Percentiles rank a stretch among this genome's conserved stretches.
phyloP scores from a whole-genome alignment of 106 monocot species.

The Allium cepa region DNA sequence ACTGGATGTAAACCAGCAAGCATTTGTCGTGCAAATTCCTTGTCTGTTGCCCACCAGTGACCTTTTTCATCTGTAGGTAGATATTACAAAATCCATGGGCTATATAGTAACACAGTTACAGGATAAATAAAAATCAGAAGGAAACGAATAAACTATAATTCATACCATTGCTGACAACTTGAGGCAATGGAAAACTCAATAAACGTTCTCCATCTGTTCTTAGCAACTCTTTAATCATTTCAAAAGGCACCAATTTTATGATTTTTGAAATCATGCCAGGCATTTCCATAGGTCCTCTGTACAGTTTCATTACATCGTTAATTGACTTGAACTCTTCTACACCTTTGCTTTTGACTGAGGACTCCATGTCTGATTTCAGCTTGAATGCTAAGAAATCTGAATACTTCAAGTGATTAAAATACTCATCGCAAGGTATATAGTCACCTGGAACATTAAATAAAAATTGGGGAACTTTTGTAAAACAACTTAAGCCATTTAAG shows the following conservation, averaged over 20 bases:
- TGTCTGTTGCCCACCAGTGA: slow-evolving; percentile 49
- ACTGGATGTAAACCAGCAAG: slow-evolving; percentile 59
- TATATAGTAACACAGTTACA: not conserved
- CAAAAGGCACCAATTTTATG: slow-evolving; percentile 7
- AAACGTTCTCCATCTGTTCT: not conserved
- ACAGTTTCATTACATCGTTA: slow-evolving; percentile 1
- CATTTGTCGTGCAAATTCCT: slow-evolving; percentile 63
- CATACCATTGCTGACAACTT: slow-evolving; percentile 9
- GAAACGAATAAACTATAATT: too few relatives aligned
- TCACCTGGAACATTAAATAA: slow-evolving; percentile 23
- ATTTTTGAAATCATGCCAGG: slow-evolving; percentile 5
- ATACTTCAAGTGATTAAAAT: slow-evolving; percentile 75
- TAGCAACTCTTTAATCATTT: slow-evolving; percentile 1
- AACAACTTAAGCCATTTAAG: not conserved
- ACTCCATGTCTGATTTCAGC: slow-evolving; percentile 31
- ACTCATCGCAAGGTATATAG: slow-evolving; percentile 79
- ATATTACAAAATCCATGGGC: too few relatives aligned
- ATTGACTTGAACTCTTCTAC: slow-evolving; percentile 6
- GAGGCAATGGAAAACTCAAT: slow-evolving; percentile 19
- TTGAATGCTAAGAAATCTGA: slow-evolving; percentile 66
- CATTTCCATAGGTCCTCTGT: not conserved
- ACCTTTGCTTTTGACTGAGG: not conserved
- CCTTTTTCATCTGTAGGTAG: slow-evolving; percentile 7
- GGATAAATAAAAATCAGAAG: too few relatives aligned
- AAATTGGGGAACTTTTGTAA: not conserved